These are phyloP conservation scores for Lachnellula hyalina DNA, from an alignment of 2,329 filamentous ascomycete species.

Conservation along the genomic window DNA sequence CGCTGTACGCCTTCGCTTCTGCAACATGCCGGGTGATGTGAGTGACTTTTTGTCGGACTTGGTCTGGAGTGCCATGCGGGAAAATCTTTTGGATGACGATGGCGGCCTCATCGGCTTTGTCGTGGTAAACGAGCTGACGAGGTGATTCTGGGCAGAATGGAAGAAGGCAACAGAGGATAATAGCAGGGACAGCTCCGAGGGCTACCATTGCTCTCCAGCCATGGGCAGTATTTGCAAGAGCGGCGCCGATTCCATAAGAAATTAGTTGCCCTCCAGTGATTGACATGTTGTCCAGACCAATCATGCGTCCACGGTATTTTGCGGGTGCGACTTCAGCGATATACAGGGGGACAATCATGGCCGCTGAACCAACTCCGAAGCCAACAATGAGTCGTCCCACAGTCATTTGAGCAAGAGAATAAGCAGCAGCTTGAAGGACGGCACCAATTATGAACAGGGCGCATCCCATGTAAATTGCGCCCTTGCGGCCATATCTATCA, in stretches of 20 bases:
- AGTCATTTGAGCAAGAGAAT: constrained; percentile 61
- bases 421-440: constrained; percentile 58
- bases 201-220: constrained; percentile 64
- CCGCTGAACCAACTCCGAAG: constrained; percentile 62
- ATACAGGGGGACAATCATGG: constrained; percentile 63
- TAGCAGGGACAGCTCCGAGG: constrained; percentile 62
- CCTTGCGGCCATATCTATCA: constrained; percentile 56
- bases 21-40: constrained; percentile 38
- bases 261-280: constrained; percentile 62
- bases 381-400: constrained; percentile 64
- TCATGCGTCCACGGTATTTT: constrained; percentile 60
- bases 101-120: constrained; percentile 49
- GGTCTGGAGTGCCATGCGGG: constrained; percentile 36
- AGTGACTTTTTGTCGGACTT: constrained; percentile 40
- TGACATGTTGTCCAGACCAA: constrained; percentile 65
- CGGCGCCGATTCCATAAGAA: constrained; percentile 55
- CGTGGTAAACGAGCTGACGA: constrained; percentile 60
- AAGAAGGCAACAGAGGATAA: constrained; percentile 54
- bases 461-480: constrained; percentile 61
- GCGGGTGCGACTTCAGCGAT: constrained; percentile 63
- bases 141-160: constrained; percentile 65
- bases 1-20: constrained; percentile 35
- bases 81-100: constrained; percentile 37
- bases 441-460: constrained; percentile 62
- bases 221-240: constrained; percentile 57